Conservation (phyloP, 305 asterid species). For the Fraxinus platypoda region DNA sequence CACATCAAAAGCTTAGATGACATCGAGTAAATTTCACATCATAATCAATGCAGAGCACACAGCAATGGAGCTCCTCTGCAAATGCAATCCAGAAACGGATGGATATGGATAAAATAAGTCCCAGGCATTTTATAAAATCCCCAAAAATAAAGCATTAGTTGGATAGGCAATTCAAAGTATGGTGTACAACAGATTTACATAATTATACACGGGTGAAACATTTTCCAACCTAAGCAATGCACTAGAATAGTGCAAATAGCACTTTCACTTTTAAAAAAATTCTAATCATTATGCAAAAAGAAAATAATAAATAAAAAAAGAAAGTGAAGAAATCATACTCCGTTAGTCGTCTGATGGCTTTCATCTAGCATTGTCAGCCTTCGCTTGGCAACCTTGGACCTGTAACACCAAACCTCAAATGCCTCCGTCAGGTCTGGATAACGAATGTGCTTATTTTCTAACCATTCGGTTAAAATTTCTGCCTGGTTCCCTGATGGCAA, state of each 20-base stretch:
- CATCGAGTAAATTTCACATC: background rate
- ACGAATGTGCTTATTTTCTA: constrained; percentile 44
- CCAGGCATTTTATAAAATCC: background rate
- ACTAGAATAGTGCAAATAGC: background rate
- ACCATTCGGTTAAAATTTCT: constrained; percentile 71
- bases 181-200: constrained; percentile 21
- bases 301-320: background rate
- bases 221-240: background rate
- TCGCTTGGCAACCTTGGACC: constrained; percentile 75
- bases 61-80: background rate
- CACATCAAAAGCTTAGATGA: background rate
- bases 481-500: constrained; percentile 78
- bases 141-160: background rate
- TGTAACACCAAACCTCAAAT: constrained; percentile 84
- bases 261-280: background rate
- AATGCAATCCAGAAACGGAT: background rate
- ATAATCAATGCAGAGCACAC: background rate
- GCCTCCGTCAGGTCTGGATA: constrained; percentile 88
- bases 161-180: background rate
- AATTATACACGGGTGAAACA: background rate
- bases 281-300: background rate
- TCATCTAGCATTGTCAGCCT: constrained; percentile 48
- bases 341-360: constrained; percentile 30
- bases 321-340: constrained; percentile 27
- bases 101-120: background rate